Percentiles rank a stretch among this genome's conserved stretches.
Conservation (phyloP, 176 grass and related monocot genomes). For the Lolium multiflorum region DNA sequence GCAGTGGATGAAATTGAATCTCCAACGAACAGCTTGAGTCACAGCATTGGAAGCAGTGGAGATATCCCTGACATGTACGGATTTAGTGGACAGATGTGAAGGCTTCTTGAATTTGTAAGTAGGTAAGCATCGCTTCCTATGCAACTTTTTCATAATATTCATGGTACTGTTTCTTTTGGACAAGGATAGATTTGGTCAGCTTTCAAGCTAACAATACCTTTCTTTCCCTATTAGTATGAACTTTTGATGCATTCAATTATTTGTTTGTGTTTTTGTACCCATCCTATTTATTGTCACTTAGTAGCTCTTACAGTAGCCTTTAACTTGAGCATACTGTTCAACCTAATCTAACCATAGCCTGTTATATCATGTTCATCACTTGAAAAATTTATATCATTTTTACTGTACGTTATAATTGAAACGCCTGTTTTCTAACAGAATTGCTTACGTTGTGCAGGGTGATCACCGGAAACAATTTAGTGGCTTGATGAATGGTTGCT, state of each 20-base stretch:
- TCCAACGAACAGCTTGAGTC: slow-evolving; percentile 77
- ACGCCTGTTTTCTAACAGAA: slow-evolving; percentile 22
- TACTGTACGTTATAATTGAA: slow-evolving; percentile 11
- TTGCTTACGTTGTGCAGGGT: slow-evolving; percentile 45
- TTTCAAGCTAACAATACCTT: no score
- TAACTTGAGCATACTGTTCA: background rate
- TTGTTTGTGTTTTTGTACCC: slow-evolving; percentile 1
- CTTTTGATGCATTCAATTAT: slow-evolving; percentile 2
- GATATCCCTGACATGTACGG: slow-evolving; percentile 74
- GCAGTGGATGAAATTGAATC: slow-evolving; percentile 87
- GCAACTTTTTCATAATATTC: slow-evolving; percentile 23
- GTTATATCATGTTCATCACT: background rate
- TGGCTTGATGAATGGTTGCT: slow-evolving; percentile 51
- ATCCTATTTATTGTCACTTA: slow-evolving; percentile 6
- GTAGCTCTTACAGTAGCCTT: background rate
- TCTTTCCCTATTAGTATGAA: slow-evolving; percentile 16
- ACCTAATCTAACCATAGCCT: slow-evolving; percentile 11
- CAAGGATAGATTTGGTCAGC: background rate
- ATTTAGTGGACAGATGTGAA: slow-evolving; percentile 78
- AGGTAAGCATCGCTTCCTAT: slow-evolving; percentile 47
- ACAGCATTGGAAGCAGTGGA: slow-evolving; percentile 73
- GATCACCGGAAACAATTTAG: slow-evolving; percentile 54
- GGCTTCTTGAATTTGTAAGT: slow-evolving; percentile 65
- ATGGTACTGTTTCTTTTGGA: slow-evolving; percentile 22
- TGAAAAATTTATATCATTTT: background rate